These are phyloP conservation scores for Entomortierella lignicola DNA, from an alignment of 192 early-diverging fungal species.

Conservation along the genomic window DNA sequence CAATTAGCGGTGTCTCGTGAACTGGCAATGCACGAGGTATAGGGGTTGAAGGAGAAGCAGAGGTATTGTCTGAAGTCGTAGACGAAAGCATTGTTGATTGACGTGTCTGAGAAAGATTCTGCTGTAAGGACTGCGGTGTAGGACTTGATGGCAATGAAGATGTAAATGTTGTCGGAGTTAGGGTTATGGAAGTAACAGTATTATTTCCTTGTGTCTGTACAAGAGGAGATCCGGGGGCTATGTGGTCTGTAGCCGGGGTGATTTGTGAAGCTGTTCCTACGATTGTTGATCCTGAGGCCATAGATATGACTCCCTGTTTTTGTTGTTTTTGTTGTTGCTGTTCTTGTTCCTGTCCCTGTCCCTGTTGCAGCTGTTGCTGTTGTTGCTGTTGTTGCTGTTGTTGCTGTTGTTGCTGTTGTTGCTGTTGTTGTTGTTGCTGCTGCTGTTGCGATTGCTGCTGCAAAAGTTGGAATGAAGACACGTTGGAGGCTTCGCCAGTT, in stretches of 20 bases:
- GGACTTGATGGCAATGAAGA: neutral
- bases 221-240: neutral
- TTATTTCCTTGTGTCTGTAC: slow-evolving; percentile 6
- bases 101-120: neutral
- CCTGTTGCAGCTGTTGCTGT: no score
- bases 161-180: slow-evolving; percentile 5
- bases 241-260: neutral
- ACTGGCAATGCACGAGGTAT: neutral
- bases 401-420: slow-evolving; percentile 4
- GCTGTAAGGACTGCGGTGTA: neutral
- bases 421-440: slow-evolving; percentile 7
- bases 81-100: slow-evolving; percentile 15
- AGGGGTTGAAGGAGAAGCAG: neutral
- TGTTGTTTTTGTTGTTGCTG: slow-evolving; percentile 11
- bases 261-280: neutral
- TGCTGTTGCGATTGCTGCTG: neutral
- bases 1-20: neutral
- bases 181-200: slow-evolving; percentile 5
- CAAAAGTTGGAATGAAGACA: slow-evolving; percentile 1
- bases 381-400: neutral
- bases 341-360: no score
- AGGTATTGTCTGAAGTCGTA: neutral
- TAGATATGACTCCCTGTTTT: slow-evolving; percentile 13
- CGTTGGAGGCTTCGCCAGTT: slow-evolving; percentile 21
- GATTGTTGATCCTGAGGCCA: slow-evolving; percentile 22